Percentiles rank a stretch among this genome's conserved stretches.
Conservation (phyloP, 257 asterid species). For the Asclepias syriaca region DNA sequence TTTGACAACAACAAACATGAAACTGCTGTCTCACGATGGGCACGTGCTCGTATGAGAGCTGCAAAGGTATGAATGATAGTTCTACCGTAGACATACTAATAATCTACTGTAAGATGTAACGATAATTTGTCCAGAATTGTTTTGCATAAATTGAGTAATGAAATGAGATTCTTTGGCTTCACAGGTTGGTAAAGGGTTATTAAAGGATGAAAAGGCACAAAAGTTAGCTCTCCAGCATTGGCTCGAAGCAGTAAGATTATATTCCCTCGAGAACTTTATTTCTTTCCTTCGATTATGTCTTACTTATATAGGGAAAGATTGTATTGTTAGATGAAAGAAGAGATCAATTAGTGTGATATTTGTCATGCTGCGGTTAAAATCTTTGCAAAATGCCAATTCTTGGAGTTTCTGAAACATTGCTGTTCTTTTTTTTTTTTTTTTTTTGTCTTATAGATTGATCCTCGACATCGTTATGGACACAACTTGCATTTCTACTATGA, state of each 20-base stretch:
- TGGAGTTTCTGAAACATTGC: neutral
- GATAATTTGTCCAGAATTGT: neutral
- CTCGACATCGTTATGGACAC: slow-evolving; percentile 76
- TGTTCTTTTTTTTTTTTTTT: too few relatives aligned
- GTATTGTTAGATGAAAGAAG: neutral
- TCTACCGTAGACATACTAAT: neutral
- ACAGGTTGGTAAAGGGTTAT: slow-evolving; percentile 70
- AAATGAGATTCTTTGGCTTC: neutral
- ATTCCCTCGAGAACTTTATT: neutral
- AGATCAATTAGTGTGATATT: neutral
- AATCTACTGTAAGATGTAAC: neutral
- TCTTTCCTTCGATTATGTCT: neutral
- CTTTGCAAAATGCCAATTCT: neutral
- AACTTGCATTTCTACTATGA: slow-evolving; percentile 64
- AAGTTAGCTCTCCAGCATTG: slow-evolving; percentile 78
- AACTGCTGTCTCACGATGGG: slow-evolving; percentile 62
- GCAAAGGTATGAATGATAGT: slow-evolving; percentile 40
- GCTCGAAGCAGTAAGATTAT: slow-evolving; percentile 67
- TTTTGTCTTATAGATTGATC: slow-evolving; percentile 51
- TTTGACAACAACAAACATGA: slow-evolving; percentile 43
- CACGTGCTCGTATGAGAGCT: slow-evolving; percentile 54
- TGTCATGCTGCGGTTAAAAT: neutral
- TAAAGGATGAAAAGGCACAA: slow-evolving; percentile 65
- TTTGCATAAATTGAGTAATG: slow-evolving; percentile 4
- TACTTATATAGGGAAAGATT: neutral